A percentile compares a stretch with the other conserved stretches of the same genome.
Conservation (phyloP, 805 yeast species). For the Komagataella pseudopastoris region DNA sequence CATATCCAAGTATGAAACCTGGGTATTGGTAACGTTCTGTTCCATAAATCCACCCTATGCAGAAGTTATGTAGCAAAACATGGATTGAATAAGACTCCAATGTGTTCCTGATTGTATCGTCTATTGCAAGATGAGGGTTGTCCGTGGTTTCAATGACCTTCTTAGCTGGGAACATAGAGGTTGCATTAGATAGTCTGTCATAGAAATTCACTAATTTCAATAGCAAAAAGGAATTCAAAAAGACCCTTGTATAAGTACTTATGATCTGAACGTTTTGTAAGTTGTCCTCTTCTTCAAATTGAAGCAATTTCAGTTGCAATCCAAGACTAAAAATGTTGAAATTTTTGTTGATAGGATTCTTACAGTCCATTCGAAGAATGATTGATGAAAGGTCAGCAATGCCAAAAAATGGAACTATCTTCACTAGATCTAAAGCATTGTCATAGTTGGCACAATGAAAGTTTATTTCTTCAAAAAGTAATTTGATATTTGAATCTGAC, state of each 20-base stretch:
- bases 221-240: background rate
- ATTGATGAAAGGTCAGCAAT: background rate
- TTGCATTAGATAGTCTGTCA: background rate
- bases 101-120: constrained; percentile 3
- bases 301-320: background rate
- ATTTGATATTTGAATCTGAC: background rate
- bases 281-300: background rate
- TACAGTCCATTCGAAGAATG: background rate
- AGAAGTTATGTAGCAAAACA: constrained; percentile 47
- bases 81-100: constrained; percentile 35
- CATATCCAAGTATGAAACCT: constrained; percentile 73
- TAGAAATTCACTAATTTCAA: background rate
- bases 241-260: background rate
- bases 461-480: background rate
- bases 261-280: background rate
- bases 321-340: background rate
- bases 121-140: background rate
- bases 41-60: constrained; percentile 73
- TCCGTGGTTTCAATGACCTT: background rate
- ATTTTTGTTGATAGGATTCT: background rate
- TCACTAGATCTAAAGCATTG: background rate
- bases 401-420: background rate
- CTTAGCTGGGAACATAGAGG: background rate
- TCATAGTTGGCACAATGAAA: background rate
- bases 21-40: constrained; percentile 21